Evolutionary conservation across 108 stramenopile genomes (phyloP).

Genomic region (Hondaea fermentalgiana): DNA sequence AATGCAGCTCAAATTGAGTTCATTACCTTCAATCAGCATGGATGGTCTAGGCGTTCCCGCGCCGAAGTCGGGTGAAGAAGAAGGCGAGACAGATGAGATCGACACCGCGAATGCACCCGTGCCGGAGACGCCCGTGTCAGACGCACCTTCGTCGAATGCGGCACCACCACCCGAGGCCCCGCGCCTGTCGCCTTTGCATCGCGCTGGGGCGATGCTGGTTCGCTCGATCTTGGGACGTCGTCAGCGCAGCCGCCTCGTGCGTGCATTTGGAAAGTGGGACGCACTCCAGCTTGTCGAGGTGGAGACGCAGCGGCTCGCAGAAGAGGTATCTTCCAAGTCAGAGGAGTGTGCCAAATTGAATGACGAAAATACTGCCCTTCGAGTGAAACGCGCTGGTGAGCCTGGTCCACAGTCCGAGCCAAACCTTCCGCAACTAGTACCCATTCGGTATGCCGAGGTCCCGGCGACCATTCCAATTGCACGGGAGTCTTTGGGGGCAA

Average conservation of each 20-base stretch:
- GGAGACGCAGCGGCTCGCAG: background rate
- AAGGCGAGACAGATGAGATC: too few species aligned
- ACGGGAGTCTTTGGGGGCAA: background rate
- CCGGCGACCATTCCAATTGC: background rate
- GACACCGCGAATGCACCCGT: too few species aligned
- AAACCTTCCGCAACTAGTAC: background rate
- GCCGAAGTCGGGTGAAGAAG: background rate
- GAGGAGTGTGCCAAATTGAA: background rate
- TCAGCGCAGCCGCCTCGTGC: background rate
- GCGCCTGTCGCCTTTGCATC: background rate
- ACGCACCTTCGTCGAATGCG: too few species aligned
- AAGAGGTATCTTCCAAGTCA: background rate
- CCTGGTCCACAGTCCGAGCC: too few species aligned
- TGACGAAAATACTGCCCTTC: background rate
- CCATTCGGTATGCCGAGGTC: background rate
- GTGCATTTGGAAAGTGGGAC: background rate
- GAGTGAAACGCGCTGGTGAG: background rate
- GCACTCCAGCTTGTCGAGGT: background rate
- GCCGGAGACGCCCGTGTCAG: too few species aligned
- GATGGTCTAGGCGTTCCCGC: background rate
- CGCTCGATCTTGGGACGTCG: background rate
- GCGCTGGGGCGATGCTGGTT: background rate
- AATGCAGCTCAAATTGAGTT: background rate
- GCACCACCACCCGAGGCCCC: too few species aligned
- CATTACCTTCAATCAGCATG: background rate